Base-by-base conservation (phyloP, 2,329 filamentous ascomycete genomes). In the Neocucurbitaria cava region DNA sequence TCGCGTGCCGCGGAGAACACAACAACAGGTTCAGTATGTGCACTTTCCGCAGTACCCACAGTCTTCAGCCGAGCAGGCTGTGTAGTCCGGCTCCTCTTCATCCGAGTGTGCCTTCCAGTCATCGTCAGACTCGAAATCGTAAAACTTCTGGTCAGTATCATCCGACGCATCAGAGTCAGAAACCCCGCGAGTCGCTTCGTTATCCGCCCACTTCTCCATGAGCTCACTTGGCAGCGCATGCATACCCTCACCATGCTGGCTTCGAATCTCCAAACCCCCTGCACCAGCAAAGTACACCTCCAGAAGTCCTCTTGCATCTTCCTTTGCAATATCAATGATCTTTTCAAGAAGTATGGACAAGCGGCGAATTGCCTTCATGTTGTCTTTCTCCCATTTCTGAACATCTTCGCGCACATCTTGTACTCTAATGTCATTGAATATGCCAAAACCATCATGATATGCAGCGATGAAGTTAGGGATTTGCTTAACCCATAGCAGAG, bases 381-480 rank as follows among this genome's bases (percentile, higher is more conserved):
- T 76, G 1, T 74, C 62, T 6, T 51, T 49, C 54, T 82, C 80
- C 81, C 81, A 85, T 2, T 62, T 42, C 10, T 66, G 41, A 0
- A 82, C 49, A 5, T 75, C 65, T 9, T 70, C 38, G 1, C 65
- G 63, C n/a, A 80, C 65, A 51, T 82, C 64, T 15, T 65, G 62
- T 7, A 79, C 65, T n/a, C 56, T 63, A 33, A 81, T 75, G 13
- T 81, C 70, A 15, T 76, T 47, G 61, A 85, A 85, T 0, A 74
- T 30, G 2, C 72, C 72, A 5, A 76, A 76, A 6, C 50, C 62
- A 8, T 77, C 56, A 60, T 86, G 83, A 53, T 79, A 82, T 0
- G 81, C 83, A 18, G 84, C 58, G 30, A 85, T 69, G 52, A 85
- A 81, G 49, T 80, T 82, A 0, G 79, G 77, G 23, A 81, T 79